These are phyloP conservation scores for Usnea hakonensis DNA, from an alignment of 495 filamentous ascomycete species.

Conservation along the genomic window DNA sequence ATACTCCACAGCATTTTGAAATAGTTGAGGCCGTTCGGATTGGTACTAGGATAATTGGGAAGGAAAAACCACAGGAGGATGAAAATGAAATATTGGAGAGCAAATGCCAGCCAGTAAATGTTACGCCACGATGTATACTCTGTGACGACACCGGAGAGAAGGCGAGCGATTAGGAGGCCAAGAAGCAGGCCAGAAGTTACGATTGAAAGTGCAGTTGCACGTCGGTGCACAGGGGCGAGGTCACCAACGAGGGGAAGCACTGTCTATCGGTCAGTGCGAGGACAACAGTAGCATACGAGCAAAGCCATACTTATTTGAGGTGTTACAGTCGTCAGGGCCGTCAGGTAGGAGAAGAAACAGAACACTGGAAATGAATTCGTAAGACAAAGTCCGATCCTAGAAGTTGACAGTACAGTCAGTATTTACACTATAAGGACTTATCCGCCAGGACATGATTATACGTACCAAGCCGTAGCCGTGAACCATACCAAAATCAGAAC, in stretches of 20 bases:
- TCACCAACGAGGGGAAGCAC: slow-evolving; percentile 79
- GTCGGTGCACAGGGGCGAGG: slow-evolving; percentile 60
- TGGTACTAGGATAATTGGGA: slow-evolving; percentile 73
- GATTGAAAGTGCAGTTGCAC: slow-evolving; percentile 60
- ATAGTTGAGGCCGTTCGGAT: slow-evolving; percentile 57
- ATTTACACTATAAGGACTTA: background rate
- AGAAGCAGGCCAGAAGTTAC: slow-evolving; percentile 72
- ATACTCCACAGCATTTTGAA: slow-evolving; percentile 58
- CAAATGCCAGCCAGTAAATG: slow-evolving; percentile 76
- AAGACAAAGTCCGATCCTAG: slow-evolving; percentile 60
- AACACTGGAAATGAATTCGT: slow-evolving; percentile 59
- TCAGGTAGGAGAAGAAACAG: slow-evolving; percentile 59
- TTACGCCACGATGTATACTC: slow-evolving; percentile 64
- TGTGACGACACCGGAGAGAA: slow-evolving; percentile 68
- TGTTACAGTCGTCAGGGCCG: slow-evolving; percentile 70
- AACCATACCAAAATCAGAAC: slow-evolving; percentile 57
- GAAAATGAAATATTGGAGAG: slow-evolving; percentile 62
- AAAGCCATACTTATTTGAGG: slow-evolving; percentile 39
- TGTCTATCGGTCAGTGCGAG: slow-evolving; percentile 32
- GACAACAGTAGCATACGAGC: background rate
- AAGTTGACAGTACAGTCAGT: background rate
- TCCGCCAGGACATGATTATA: background rate
- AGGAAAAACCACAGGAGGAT: slow-evolving; percentile 61
- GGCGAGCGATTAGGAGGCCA: slow-evolving; percentile 67
- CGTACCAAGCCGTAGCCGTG: slow-evolving; percentile 57